These are phyloP conservation scores for Teratosphaeria destructans DNA, from an alignment of 2,329 filamentous ascomycete species.

Conservation along the genomic window DNA sequence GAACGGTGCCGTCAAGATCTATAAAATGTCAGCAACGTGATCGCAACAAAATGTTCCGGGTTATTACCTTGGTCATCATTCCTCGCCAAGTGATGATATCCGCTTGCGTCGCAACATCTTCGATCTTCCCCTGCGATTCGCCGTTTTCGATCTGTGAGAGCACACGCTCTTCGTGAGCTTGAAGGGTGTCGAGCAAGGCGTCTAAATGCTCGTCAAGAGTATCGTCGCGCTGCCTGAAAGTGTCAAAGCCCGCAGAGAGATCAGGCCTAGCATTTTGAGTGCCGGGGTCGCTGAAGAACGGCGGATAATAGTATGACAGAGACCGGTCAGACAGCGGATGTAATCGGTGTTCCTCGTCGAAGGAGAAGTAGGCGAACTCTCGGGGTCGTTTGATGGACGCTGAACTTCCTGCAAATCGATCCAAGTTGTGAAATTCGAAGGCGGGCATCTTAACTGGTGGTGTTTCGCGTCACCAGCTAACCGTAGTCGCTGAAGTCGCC, in stretches of 20 bases:
- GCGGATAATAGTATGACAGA: conserved; percentile 80
- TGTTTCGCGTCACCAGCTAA: not conserved
- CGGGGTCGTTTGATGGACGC: conserved; percentile 66
- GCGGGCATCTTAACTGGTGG: not conserved
- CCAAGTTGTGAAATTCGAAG: conserved; percentile 60
- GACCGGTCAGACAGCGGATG: conserved; percentile 62
- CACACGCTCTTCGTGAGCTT: conserved; percentile 58
- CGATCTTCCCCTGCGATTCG: not conserved
- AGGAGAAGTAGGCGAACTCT: conserved; percentile 90
- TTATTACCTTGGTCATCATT: conserved; percentile 88
- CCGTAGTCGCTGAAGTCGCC: too few relatives aligned
- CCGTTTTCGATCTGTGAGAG: conserved; percentile 44
- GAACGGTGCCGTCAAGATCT: conserved; percentile 81
- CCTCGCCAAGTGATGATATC: conserved; percentile 89
- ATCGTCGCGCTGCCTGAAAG: conserved; percentile 66
- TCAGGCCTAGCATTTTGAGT: conserved; percentile 40
- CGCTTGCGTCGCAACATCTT: conserved; percentile 39
- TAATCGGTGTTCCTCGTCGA: conserved; percentile 72
- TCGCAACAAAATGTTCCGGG: not conserved
- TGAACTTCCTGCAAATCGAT: conserved; percentile 56
- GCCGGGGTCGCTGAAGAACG: conserved; percentile 22
- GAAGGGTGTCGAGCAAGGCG: conserved; percentile 66
- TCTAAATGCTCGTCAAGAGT: conserved; percentile 78
- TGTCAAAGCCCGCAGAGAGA: conserved; percentile 70
- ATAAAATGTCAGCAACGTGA: conserved; percentile 3